These are phyloP conservation scores for Elasticomyces elasticus DNA, from an alignment of 495 filamentous ascomycete genomes.

Conservation along the genomic window DNA sequence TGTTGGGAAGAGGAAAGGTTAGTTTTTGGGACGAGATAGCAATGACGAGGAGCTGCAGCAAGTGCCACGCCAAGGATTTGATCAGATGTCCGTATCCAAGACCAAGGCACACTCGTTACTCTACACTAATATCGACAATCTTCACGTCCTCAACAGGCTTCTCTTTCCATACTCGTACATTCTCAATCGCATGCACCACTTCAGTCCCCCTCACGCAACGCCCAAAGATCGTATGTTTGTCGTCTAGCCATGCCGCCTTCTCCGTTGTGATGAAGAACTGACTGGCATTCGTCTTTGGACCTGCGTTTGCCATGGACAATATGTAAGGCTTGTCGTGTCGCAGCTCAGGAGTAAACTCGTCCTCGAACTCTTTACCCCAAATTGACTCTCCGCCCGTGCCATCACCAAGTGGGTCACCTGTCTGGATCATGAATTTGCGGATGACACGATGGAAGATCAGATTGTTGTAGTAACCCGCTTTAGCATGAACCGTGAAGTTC, in stretches of 20 bases:
- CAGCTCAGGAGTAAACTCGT: slow-evolving; percentile 74
- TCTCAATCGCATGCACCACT: slow-evolving; percentile 95
- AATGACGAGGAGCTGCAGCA: background rate
- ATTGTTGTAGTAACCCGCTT: slow-evolving; percentile 87
- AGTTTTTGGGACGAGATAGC: background rate
- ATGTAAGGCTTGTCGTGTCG: slow-evolving; percentile 96
- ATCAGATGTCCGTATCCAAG: too few relatives aligned
- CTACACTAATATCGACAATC: slow-evolving; percentile 69
- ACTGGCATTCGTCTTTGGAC: slow-evolving; percentile 58
- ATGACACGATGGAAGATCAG: slow-evolving; percentile 97
- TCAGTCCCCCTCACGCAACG: slow-evolving; percentile 81
- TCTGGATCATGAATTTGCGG: slow-evolving; percentile 94
- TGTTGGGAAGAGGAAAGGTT: background rate
- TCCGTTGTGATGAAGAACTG: slow-evolving; percentile 99
- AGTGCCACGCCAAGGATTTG: background rate
- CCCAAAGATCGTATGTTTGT: slow-evolving; percentile 94
- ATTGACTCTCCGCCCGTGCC: slow-evolving; percentile 94
- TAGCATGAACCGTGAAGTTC: slow-evolving; percentile 90
- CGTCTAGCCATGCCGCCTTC: slow-evolving; percentile 93
- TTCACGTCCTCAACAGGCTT: slow-evolving; percentile 95
- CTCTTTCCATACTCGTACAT: slow-evolving; percentile 83
- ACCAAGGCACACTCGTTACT: too few relatives aligned
- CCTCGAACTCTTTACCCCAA: slow-evolving; percentile 91
- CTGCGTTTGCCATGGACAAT: slow-evolving; percentile 93
- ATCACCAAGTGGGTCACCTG: slow-evolving; percentile 88